phyloP scores from a whole-genome alignment of 2,329 filamentous ascomycete species.

The Calcarisporium arbuscula region DNA sequence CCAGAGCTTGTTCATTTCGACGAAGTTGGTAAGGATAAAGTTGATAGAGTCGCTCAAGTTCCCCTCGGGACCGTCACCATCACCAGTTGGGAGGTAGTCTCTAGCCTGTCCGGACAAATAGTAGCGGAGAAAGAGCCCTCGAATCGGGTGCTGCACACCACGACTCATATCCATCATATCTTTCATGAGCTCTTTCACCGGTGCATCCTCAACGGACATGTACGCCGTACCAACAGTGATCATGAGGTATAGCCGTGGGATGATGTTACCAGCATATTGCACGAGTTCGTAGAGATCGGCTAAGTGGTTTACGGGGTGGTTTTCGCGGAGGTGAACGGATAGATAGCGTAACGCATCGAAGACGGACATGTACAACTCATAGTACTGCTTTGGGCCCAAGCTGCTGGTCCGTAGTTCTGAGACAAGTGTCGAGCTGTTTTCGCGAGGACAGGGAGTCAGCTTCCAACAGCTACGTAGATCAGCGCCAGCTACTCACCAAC shows the following conservation, averaged over 20 bases:
- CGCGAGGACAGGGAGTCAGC: constrained; percentile 6
- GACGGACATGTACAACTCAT: constrained; percentile 98
- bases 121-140: constrained; percentile 90
- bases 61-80: constrained; percentile 85
- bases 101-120: constrained; percentile 93
- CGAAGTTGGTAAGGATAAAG: constrained; percentile 96
- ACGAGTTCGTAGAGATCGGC: constrained; percentile 97
- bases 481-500: constrained; percentile 64
- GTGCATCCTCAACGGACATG: constrained; percentile 96
- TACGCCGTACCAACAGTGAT: constrained; percentile 98
- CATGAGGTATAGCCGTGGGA: constrained; percentile 96
- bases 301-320: constrained; percentile 94
- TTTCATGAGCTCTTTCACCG: constrained; percentile 99
- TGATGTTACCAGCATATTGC: constrained; percentile 96
- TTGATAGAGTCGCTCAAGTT: constrained; percentile 97
- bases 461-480: background rate
- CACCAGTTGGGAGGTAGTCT: constrained; percentile 76
- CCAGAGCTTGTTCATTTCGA: constrained; percentile 99
- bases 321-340: constrained; percentile 92
- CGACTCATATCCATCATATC: constrained; percentile 99
- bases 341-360: constrained; percentile 97
- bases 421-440: constrained; percentile 80
- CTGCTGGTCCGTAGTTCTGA: constrained; percentile 97
- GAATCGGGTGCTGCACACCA: constrained; percentile 93
- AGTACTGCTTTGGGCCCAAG: constrained; percentile 98